Evolutionary conservation across 192 early-diverging fungal genomes (phyloP), one percentile per base, ranked within the genome.

Genomic region (Umbelopsis sp.): DNA sequence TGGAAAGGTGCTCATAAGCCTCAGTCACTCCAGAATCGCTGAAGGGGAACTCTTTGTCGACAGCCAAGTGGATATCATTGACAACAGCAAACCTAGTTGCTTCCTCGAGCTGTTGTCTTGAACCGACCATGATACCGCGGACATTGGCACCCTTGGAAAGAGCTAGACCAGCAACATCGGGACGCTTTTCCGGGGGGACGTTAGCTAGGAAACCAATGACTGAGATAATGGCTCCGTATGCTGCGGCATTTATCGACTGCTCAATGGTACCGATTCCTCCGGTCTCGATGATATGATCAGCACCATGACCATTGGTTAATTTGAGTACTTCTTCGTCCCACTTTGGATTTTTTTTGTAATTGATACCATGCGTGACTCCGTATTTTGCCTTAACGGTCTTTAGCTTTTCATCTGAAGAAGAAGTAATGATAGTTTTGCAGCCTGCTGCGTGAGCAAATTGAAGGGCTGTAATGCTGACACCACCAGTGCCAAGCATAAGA

Each of bases 261-360:
- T 13, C 49, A 23, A 73, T 66, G 10, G 71, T 73, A 50, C 65
- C 65, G 33, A 46, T 22, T 1, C 66, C 66, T 25, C 72, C 72
- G 49, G 20, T 73, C 46, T 68, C 72, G 33, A 73, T 55, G 15
- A 73, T 66, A 68, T 49, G 58, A 25, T 68, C 72, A 15, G 52
- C 66, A 10, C 66, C 50, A 12, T 46, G 37, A 21, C 66, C 44
- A 21, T 46, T 16, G 3, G 72, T 73, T 11, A 68, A 10, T 25
- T 23, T 46, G 23, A 73, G 25, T 0, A 67, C 72, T 27, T 73
- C 50, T 46, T 67, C 48, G 23, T 73, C 51, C 66, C 72, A 73
- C 15, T 68, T 35, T 7, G 66, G 66, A 23, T 7, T 18, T 4
- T 18, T 68, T 18, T 53, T 68, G 53, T 73, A 73, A 37, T 68